These are phyloP conservation scores for Sordariomycetes sp. DNA, from an alignment of 2,329 filamentous ascomycete genomes.

Conservation along the genomic window DNA sequence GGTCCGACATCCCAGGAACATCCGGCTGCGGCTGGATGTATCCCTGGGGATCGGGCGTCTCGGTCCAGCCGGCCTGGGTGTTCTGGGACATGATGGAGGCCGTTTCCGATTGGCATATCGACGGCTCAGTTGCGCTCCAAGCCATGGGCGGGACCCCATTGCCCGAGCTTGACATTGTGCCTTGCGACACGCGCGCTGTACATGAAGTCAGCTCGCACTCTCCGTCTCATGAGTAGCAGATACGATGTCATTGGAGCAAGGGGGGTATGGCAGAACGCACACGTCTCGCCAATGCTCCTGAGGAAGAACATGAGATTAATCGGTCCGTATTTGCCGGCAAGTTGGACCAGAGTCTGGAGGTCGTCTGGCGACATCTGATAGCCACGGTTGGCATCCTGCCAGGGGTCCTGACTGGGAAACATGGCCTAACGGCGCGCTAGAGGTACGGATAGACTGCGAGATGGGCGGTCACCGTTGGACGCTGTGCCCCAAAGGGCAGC, in stretches of 20 bases:
- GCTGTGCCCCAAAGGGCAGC: neutral
- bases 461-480: neutral
- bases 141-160: conserved; percentile 26
- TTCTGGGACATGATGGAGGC: conserved; percentile 25
- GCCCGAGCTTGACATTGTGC: conserved; percentile 25
- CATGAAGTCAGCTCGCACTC: neutral
- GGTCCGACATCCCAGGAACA: neutral
- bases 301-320: conserved; percentile 10
- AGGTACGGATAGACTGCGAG: neutral
- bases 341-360: conserved; percentile 5
- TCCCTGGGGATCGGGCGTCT: conserved; percentile 17
- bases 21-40: conserved; percentile 24
- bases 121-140: conserved; percentile 29
- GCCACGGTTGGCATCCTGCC: conserved; percentile 7
- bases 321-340: conserved; percentile 9
- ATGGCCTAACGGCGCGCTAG: neutral
- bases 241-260: neutral
- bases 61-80: conserved; percentile 21
- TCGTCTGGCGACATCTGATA: conserved; percentile 10
- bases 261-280: neutral
- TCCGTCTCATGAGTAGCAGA: neutral
- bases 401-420: conserved; percentile 8
- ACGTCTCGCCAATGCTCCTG: conserved; percentile 7
- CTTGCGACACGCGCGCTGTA: conserved; percentile 26
- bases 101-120: conserved; percentile 25